phyloP scores from a whole-genome alignment of 257 asterid species.

The Solanum pennellii region DNA sequence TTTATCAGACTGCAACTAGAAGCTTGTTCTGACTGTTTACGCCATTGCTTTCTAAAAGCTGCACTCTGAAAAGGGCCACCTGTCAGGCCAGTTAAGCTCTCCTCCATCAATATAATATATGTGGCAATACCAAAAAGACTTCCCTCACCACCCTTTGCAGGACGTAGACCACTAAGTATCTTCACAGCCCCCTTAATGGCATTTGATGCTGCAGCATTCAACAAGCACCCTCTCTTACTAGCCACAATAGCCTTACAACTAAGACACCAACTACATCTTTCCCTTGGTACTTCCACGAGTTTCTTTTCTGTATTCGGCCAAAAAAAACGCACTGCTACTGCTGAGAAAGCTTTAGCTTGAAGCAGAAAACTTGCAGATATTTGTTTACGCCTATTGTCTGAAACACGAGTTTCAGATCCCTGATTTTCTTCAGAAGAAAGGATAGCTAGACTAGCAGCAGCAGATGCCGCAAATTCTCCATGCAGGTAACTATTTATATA shows the following conservation, averaged over 20 bases:
- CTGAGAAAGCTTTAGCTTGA: conserved; percentile 72
- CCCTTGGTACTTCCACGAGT: conserved; percentile 71
- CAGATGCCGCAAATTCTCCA: conserved; percentile 86
- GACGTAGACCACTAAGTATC: conserved; percentile 40
- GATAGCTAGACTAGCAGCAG: conserved; percentile 70
- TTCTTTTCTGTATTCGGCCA: conserved; percentile 82
- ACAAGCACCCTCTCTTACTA: conserved; percentile 71
- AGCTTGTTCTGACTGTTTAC: conserved; percentile 53
- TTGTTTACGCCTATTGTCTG: conserved; percentile 38
- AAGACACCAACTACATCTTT: conserved; percentile 91
- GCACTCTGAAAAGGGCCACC: conserved; percentile 53
- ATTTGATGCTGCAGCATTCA: conserved; percentile 78
- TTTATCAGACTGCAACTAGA: conserved; percentile 37
- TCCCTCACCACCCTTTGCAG: conserved; percentile 50
- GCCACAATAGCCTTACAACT: conserved; percentile 52
- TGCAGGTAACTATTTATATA: conserved; percentile 60
- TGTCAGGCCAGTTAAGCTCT: conserved; percentile 63
- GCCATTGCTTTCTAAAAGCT: conserved; percentile 58
- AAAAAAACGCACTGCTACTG: conserved; percentile 51
- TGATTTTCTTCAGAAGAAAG: conserved; percentile 59
- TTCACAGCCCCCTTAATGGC: conserved; percentile 59
- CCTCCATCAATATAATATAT: conserved; percentile 60
- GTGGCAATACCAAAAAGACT: conserved; percentile 47
- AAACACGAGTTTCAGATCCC: conserved; percentile 25
- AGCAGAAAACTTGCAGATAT: conserved; percentile 39